Percentiles rank a stretch among this genome's conserved stretches.
Evolutionary conservation across 1,284 basidiomycete genomes (phyloP).

Genomic region (Rhizoctonia solani): DNA sequence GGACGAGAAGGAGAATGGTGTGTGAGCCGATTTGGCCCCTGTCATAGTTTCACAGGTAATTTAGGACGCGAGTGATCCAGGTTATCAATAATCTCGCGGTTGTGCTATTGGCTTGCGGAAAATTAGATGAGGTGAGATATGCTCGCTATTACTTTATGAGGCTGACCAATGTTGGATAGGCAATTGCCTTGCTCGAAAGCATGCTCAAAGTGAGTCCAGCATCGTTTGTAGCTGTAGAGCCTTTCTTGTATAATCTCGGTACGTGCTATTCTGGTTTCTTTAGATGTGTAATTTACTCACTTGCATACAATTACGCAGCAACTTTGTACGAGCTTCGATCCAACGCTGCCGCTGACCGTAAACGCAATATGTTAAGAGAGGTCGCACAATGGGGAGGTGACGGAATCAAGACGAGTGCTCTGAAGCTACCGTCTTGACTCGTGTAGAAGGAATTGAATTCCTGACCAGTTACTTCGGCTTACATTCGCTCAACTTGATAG

Average conservation of each 20-base stretch:
- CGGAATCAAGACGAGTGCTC: constrained; percentile 71
- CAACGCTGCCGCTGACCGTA: constrained; percentile 67
- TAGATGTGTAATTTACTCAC: background rate
- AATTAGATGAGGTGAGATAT: constrained; percentile 62
- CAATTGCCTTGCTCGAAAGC: constrained; percentile 66
- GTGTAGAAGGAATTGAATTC: background rate
- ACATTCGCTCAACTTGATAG: too few species aligned
- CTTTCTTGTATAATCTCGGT: constrained; percentile 82
- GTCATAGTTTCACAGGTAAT: background rate
- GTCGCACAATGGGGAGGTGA: constrained; percentile 83
- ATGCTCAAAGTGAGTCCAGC: constrained; percentile 66
- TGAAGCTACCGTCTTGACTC: constrained; percentile 68
- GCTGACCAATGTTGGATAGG: constrained; percentile 49
- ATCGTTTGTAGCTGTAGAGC: constrained; percentile 70
- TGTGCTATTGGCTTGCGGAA: constrained; percentile 66
- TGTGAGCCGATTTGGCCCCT: constrained; percentile 40
- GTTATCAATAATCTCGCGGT: constrained; percentile 80
- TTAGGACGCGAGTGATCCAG: constrained; percentile 46
- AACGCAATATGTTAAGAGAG: constrained; percentile 68
- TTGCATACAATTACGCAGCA: constrained; percentile 50
- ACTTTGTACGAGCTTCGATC: constrained; percentile 80
- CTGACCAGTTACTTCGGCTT: too few species aligned
- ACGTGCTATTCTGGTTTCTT: constrained; percentile 43
- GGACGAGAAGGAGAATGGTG: constrained; percentile 62
- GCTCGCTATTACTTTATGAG: background rate